Evolutionary conservation across 345 rosid genomes (phyloP), one percentile per base, ranked within the genome.

Genomic region (Moricandia moricandioides): DNA sequence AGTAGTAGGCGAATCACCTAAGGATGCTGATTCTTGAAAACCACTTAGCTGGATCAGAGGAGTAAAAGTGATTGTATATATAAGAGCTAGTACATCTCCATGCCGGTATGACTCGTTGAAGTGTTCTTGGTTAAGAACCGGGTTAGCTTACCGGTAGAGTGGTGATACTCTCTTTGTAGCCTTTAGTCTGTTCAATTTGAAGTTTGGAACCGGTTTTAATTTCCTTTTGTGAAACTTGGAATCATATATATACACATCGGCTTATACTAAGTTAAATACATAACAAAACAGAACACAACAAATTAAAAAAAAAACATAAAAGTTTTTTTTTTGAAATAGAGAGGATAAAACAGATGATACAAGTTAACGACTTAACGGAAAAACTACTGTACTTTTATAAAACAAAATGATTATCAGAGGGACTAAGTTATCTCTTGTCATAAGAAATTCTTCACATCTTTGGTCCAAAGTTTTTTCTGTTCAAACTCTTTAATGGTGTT

Each of bases 401-500:
- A 69, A 73, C 82, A 78, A 78, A 78, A 61, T 71, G 72, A 65
- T 69, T 54, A 76, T 29, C 7, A 39, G 24, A 21, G 24, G 24
- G 13, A 65, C 33, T 24, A 55, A 65, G 62, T 43, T 40, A 10
- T 3, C 18, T 40, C 1, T 60, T 31, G 81, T 78, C 82, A 73
- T 43, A 78, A 73, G 62, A 73, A 43, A 78, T 62, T 72, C 43
- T 12, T 57, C 43, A 72, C 74, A 39, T 33, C 69, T 43, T 21
- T 45, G 4, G 27, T 35, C 79, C 79, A 76, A 5, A 79, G 62
- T 43, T 86, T 84, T n/a, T 73, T 59, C 62, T 67, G 81, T 82
- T 90, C 96, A 57, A 88, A 90, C 61, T 83, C 85, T 85, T 86
- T 88, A 82, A 92, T 60, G 29, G 82, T 79, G 2, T 70, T 70